Percentiles rank a stretch among this genome's conserved stretches.
Evolutionary conservation across 192 early-diverging fungal genomes (phyloP).

Genomic region (Coemansia sp.): DNA sequence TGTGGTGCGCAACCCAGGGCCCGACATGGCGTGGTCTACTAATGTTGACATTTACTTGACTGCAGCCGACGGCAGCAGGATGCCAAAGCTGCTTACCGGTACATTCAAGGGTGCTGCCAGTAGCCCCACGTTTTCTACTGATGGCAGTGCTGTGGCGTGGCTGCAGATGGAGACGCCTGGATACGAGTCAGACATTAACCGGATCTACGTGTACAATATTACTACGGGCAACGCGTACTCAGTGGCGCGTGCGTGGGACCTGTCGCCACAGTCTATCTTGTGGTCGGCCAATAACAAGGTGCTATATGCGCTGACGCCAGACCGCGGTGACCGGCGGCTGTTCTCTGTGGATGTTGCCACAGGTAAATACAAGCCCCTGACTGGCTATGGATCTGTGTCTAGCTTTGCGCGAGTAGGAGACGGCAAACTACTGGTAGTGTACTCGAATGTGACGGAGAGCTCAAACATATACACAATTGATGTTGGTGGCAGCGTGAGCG

Average conservation of each 20-base stretch:
- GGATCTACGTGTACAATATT: constrained; percentile 58
- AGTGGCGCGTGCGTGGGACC: constrained; percentile 59
- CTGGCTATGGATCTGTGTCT: constrained; percentile 16
- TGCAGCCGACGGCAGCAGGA: constrained; percentile 38
- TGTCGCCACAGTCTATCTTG: constrained; percentile 48
- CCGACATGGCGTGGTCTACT: constrained; percentile 68
- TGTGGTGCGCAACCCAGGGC: constrained; percentile 56
- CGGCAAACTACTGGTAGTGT: constrained; percentile 37
- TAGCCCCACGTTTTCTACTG: constrained; percentile 59
- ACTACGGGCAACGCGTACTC: constrained; percentile 38
- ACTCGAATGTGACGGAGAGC: constrained; percentile 47
- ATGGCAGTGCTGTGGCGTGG: constrained; percentile 63
- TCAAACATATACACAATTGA: constrained; percentile 42
- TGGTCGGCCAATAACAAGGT: constrained; percentile 25
- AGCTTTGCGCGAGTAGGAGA: constrained; percentile 17
- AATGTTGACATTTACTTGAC: constrained; percentile 64
- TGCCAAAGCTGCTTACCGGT: constrained; percentile 46
- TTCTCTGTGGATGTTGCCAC: constrained; percentile 34
- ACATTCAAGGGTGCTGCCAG: constrained; percentile 51
- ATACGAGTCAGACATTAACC: constrained; percentile 68
- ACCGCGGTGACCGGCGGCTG: constrained; percentile 57
- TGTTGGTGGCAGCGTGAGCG: constrained; percentile 1
- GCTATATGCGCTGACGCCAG: constrained; percentile 56
- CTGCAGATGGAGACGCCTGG: constrained; percentile 68
- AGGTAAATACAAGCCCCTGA: constrained; percentile 35